Conservation (phyloP, 2,329 filamentous ascomycete species). For the Stachybotrys echinatus region DNA sequence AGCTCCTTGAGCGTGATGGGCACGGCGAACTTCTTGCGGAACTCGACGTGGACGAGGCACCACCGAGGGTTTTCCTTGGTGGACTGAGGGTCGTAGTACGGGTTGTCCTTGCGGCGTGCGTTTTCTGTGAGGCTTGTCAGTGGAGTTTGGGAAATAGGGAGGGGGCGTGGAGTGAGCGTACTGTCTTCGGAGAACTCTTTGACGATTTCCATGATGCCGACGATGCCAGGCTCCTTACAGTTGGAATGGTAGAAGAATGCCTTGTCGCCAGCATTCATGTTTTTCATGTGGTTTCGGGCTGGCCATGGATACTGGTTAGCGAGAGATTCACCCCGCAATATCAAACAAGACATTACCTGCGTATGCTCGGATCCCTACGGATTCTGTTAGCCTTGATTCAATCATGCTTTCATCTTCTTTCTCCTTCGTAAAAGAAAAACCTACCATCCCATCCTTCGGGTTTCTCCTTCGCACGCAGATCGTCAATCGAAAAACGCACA, state of each 20-base stretch:
- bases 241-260: constrained; percentile 98
- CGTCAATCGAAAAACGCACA: constrained; percentile 91
- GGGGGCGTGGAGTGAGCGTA: constrained; percentile 27
- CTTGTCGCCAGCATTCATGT: constrained; percentile 86
- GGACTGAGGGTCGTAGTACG: constrained; percentile 81
- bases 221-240: constrained; percentile 83
- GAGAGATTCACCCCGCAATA: too few relatives aligned
- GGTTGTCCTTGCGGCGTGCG: constrained; percentile 30
- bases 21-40: constrained; percentile 73
- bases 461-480: constrained; percentile 64
- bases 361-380: constrained; percentile 39
- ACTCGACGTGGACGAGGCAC: constrained; percentile 85
- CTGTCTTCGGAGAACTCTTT: constrained; percentile 76
- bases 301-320: too few relatives aligned
- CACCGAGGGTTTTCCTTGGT: constrained; percentile 54
- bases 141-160: fast-evolving
- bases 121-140: constrained; percentile 16
- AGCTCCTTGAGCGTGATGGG: constrained; percentile 68
- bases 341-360: constrained; percentile 23
- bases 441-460: constrained; percentile 91
- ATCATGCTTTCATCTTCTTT: too few relatives aligned
- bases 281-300: constrained; percentile 83
- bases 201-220: constrained; percentile 84
- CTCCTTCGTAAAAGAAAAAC: constrained; percentile 17
- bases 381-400: too few relatives aligned